Evolutionary conservation across 345 rosid species (phyloP).

Genomic region (Microthlaspi erraticum): DNA sequence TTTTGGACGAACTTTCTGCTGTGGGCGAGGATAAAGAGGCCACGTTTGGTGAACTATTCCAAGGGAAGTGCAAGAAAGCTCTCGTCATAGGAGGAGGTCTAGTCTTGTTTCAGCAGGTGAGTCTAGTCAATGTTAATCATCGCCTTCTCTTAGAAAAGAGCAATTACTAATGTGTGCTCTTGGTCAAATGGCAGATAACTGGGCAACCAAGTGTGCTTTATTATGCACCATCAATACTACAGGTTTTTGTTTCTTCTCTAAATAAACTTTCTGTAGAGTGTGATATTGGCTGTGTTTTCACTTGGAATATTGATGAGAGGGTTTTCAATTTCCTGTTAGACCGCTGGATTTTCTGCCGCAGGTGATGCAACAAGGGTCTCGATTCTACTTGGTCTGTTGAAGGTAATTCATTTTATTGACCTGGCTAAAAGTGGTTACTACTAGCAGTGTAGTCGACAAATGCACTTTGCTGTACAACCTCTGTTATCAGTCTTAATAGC

Average conservation of each 20-base stretch:
- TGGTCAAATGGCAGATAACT: conserved; percentile 67
- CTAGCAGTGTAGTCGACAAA: not conserved
- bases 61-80: conserved; percentile 88
- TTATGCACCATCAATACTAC: conserved; percentile 87
- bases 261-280: conserved; percentile 7
- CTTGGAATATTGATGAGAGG: conserved; percentile 9
- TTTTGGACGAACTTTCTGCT: conserved; percentile 66
- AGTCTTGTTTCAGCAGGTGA: conserved; percentile 95
- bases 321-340: conserved; percentile 48
- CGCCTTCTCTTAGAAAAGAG: conserved; percentile 14
- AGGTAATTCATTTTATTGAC: conserved; percentile 52
- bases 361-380: conserved; percentile 96
- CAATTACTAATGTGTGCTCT: conserved; percentile 10
- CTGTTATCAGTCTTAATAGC: conserved; percentile 19
- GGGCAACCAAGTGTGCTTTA: conserved; percentile 98
- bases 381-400: conserved; percentile 77
- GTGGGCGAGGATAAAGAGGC: conserved; percentile 75
- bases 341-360: conserved; percentile 94
- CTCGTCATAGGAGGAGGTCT: conserved; percentile 82
- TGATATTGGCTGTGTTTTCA: conserved; percentile 15
- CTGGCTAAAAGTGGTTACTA: not conserved
- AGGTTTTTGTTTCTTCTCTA: conserved; percentile 55
- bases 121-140: conserved; percentile 13
- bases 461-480: conserved; percentile 5
- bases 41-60: conserved; percentile 65